A percentile compares a stretch with the other conserved stretches of the same genome.
Conservation (phyloP, 352 stramenopile species). For the Globisporangium paddicum region DNA sequence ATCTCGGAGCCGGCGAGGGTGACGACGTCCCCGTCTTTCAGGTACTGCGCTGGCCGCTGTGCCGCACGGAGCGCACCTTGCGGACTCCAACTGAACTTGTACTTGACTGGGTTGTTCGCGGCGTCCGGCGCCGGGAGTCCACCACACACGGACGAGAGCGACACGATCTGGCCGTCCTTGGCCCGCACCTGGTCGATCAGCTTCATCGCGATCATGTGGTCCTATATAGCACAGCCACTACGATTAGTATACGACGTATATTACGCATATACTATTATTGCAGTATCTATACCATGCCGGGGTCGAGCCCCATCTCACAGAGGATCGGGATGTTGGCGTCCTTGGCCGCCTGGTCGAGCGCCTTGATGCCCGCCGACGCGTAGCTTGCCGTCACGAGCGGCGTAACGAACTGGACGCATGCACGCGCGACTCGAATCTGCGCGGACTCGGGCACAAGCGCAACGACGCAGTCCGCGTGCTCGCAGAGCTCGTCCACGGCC, state of each 20-base stretch:
- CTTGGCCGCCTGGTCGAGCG: slow-evolving; percentile 37
- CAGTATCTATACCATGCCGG: slow-evolving; percentile 59
- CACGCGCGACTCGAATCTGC: slow-evolving; percentile 62
- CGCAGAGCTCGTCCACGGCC: slow-evolving; percentile 20
- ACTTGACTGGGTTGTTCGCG: slow-evolving; percentile 88
- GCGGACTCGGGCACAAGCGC: slow-evolving; percentile 79
- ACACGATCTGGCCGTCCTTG: slow-evolving; percentile 44
- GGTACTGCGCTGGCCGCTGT: slow-evolving; percentile 53
- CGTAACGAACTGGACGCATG: slow-evolving; percentile 53
- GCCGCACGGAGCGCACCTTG: slow-evolving; percentile 40
- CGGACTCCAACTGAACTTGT: slow-evolving; percentile 93
- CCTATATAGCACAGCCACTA: slow-evolving; percentile 24
- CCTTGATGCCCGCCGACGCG: slow-evolving; percentile 70
- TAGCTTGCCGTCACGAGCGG: slow-evolving; percentile 90
- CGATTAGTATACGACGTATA: no score
- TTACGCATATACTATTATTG: no score
- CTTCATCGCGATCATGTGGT: slow-evolving; percentile 88
- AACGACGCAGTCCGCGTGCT: slow-evolving; percentile 65
- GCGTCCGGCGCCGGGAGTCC: slow-evolving; percentile 83
- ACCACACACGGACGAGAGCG: slow-evolving; percentile 84
- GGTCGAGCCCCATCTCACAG: slow-evolving; percentile 89
- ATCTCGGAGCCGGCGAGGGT: slow-evolving; percentile 53
- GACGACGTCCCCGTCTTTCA: slow-evolving; percentile 42
- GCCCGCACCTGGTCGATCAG: slow-evolving; percentile 82
- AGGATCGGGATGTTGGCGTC: slow-evolving; percentile 68